Base-by-base conservation (phyloP, 495 filamentous ascomycete species). In the Podospora pseudocomata region DNA sequence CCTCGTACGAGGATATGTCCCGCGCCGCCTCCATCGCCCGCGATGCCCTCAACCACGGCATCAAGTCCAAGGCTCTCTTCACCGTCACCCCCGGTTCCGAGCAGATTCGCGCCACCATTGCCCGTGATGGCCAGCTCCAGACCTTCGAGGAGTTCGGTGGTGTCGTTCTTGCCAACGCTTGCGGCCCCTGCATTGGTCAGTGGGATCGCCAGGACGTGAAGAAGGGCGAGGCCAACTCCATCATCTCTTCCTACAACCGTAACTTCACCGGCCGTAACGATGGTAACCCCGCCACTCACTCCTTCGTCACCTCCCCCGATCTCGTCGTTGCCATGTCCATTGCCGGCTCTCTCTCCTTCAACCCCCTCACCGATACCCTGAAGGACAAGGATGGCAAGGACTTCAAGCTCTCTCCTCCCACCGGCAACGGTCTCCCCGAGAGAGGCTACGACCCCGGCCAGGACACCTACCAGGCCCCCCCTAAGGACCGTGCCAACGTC, bases 251-350 rank as follows among this genome's bases (percentile, higher is more conserved):
- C 28, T 78, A 74, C 71, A 76, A 76, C 74, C 74, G 95, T 82
- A 99, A 99, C 88, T 99, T 99, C 86, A 98, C 94, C 73, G 95
- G 95, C 72, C 93, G 95, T 81, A 99, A 99, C 82, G 95, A 99
- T 75, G 95, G 94, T 73, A 99, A 99, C 86, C 96, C 95, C 56
- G 93, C 95, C 62, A 99, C 95, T 68, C 95, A 98, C 84, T 91
- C 94, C 69, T 99, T 99, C 82, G 96, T 99, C 73, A 90, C 95
- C 74, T 98, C 96, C n/a, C 95, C 95, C 70, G 95, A 99, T 81
- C 85, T 99, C 62, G 93, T 97, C 66, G 92, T 96, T 56, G 95
- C 95, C 72, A 82, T 99, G 86, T 89, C 90, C 71, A 85, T 97
- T 78, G 95, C 95, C 68, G 95, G 95, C 72, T 87, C 88, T 65